A percentile compares a stretch with the other conserved stretches of the same genome.
phyloP scores from a whole-genome alignment of 805 yeast species.

The Kazachstania taianensis region DNA sequence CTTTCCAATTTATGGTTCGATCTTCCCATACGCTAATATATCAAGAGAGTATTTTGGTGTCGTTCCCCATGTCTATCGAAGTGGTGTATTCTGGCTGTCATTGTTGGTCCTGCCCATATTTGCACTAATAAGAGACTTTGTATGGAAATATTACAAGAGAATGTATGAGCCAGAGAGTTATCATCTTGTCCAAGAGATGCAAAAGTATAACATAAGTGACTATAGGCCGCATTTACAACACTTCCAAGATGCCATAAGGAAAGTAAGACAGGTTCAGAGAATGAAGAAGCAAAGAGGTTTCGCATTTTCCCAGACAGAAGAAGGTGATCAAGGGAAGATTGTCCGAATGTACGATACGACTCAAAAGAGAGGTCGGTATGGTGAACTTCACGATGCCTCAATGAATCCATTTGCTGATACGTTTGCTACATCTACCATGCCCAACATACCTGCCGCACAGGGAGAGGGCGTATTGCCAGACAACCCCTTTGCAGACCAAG shows the following conservation, averaged over 20 bases:
- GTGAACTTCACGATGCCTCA: constrained; percentile 42
- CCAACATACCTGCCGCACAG: too few relatives aligned
- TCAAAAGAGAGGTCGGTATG: constrained; percentile 65
- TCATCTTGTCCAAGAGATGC: constrained; percentile 94
- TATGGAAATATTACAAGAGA: constrained; percentile 91
- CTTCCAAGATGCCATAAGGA: constrained; percentile 92
- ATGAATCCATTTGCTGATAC: constrained; percentile 24
- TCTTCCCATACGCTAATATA: constrained; percentile 76
- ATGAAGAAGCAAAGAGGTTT: constrained; percentile 98
- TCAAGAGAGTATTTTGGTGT: constrained; percentile 82
- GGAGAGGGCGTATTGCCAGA: too few relatives aligned
- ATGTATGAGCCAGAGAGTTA: constrained; percentile 86
- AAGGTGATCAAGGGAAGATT: constrained; percentile 76
- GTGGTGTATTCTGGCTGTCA: constrained; percentile 76
- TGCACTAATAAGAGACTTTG: constrained; percentile 77
- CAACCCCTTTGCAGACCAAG: constrained; percentile 14
- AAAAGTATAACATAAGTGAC: constrained; percentile 86
- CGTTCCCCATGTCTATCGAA: constrained; percentile 61
- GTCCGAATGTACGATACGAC: constrained; percentile 94
- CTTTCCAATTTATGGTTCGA: constrained; percentile 75
- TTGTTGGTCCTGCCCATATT: constrained; percentile 62
- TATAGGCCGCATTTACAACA: constrained; percentile 94
- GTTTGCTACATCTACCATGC: too few relatives aligned
- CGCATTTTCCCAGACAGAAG: constrained; percentile 94
- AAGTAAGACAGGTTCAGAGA: constrained; percentile 95